Conservation (phyloP, 495 filamentous ascomycete genomes). For the Penicillium mononematosum region DNA sequence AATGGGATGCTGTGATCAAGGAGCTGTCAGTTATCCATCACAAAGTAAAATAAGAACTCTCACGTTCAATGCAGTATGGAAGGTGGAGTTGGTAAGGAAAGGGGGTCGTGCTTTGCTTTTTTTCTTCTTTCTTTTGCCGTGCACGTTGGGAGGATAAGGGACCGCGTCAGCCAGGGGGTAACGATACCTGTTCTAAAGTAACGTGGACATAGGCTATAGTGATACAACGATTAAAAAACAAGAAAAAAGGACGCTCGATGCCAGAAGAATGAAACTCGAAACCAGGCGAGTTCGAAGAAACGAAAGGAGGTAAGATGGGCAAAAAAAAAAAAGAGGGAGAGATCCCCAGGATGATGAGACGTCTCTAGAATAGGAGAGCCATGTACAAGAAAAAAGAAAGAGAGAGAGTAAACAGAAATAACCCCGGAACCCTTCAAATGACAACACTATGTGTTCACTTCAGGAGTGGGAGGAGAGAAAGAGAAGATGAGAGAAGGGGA, state of each 20-base stretch:
- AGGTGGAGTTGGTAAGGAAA: slow-evolving; percentile 18
- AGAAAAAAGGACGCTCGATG: slow-evolving; percentile 27
- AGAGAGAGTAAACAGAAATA: slow-evolving; percentile 22
- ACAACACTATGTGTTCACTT: slow-evolving; percentile 12
- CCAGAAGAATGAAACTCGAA: slow-evolving; percentile 41
- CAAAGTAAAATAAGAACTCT: neutral
- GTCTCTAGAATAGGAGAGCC: slow-evolving; percentile 35
- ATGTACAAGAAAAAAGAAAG: slow-evolving; percentile 38
- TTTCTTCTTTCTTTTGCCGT: slow-evolving; percentile 15
- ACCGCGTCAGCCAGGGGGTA: slow-evolving; percentile 32
- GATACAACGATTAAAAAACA: slow-evolving; percentile 38
- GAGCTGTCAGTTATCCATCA: slow-evolving; percentile 17
- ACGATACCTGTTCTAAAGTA: slow-evolving; percentile 42
- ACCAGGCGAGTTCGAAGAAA: slow-evolving; percentile 36
- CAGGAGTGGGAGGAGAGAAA: slow-evolving; percentile 12
- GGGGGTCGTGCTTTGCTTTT: slow-evolving; percentile 16
- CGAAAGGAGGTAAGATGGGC: slow-evolving; percentile 37
- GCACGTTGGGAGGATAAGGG: slow-evolving; percentile 18
- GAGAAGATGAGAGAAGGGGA: slow-evolving; percentile 18
- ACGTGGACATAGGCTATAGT: slow-evolving; percentile 38
- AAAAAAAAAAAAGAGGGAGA: slow-evolving; percentile 9
- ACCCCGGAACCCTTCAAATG: slow-evolving; percentile 29
- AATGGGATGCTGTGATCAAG: slow-evolving; percentile 14
- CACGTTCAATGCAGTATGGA: slow-evolving; percentile 5
- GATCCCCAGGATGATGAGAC: slow-evolving; percentile 8